These are phyloP conservation scores for Acacia melanoxylon DNA, from an alignment of 306 rosid genomes.

Conservation along the genomic window DNA sequence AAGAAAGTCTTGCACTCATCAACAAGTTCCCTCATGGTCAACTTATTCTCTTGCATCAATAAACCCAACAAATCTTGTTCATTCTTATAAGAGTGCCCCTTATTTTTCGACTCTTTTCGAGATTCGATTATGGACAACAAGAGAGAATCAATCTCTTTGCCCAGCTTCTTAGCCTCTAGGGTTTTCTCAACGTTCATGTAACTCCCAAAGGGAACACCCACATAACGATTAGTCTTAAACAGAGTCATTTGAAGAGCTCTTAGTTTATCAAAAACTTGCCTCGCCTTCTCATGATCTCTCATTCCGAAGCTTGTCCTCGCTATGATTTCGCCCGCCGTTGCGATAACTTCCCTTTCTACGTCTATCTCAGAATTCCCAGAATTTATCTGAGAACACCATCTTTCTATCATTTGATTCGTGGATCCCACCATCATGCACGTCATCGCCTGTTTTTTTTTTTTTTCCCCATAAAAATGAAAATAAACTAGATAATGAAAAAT, in stretches of 20 bases:
- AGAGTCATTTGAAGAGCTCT: constrained; percentile 55
- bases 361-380: constrained; percentile 54
- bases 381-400: constrained; percentile 40
- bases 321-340: constrained; percentile 59
- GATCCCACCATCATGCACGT: constrained; percentile 55
- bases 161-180: constrained; percentile 51
- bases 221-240: constrained; percentile 46
- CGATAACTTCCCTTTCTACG: constrained; percentile 49
- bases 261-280: constrained; percentile 43
- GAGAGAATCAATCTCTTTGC: constrained; percentile 49
- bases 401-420: constrained; percentile 51
- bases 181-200: constrained; percentile 36
- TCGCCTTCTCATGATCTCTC: constrained; percentile 30
- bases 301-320: constrained; percentile 70
- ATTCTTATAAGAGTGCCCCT: constrained; percentile 11
- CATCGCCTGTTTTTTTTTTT: constrained; percentile 45
- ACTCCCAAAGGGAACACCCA: constrained; percentile 59
- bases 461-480: not conserved
- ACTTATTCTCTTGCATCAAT: constrained; percentile 40
- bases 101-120: constrained; percentile 17
- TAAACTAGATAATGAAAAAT: not conserved
- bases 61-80: constrained; percentile 46
- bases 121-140: constrained; percentile 36
- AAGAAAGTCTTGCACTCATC: constrained; percentile 76
- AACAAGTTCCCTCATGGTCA: constrained; percentile 45